phyloP scores from a whole-genome alignment of 2,329 filamentous ascomycete genomes.

The Exophiala alcalophila region DNA sequence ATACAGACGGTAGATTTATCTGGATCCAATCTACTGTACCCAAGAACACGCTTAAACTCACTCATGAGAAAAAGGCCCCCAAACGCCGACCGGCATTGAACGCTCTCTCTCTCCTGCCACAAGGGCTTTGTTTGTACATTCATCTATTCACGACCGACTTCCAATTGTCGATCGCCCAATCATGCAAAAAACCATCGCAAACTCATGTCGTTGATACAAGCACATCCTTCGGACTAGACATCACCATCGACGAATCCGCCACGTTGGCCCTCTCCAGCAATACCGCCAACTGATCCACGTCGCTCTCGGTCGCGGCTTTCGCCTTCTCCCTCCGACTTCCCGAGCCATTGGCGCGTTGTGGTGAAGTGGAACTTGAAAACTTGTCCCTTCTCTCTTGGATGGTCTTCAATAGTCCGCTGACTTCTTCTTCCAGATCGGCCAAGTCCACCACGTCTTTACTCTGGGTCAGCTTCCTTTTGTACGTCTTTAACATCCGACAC shows the following conservation, averaged over 20 bases:
- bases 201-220: neutral
- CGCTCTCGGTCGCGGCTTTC: conserved; percentile 18
- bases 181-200: neutral
- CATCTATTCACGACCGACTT: too few relatives aligned
- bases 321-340: conserved; percentile 4
- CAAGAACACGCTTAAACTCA: too few relatives aligned
- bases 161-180: too few relatives aligned
- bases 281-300: conserved; percentile 20
- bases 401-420: conserved; percentile 47
- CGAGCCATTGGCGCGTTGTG: neutral
- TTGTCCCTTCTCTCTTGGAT: conserved; percentile 39
- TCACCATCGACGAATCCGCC: conserved; percentile 10
- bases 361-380: neutral
- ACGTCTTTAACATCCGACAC: conserved; percentile 56
- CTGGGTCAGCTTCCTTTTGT: conserved; percentile 53
- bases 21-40: too few relatives aligned
- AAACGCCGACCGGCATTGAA: too few relatives aligned
- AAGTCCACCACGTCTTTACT: conserved; percentile 47
- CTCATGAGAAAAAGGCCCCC: too few relatives aligned
- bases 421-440: conserved; percentile 57
- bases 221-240: conserved; percentile 2
- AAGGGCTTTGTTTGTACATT: too few relatives aligned
- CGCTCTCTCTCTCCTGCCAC: too few relatives aligned
- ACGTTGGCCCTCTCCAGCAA: conserved; percentile 20
- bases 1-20: too few relatives aligned